Evolutionary conservation across 768 basidiomycete genomes (phyloP), one percentile per base, ranked within the genome.

Genomic region (Russula ochroleuca): DNA sequence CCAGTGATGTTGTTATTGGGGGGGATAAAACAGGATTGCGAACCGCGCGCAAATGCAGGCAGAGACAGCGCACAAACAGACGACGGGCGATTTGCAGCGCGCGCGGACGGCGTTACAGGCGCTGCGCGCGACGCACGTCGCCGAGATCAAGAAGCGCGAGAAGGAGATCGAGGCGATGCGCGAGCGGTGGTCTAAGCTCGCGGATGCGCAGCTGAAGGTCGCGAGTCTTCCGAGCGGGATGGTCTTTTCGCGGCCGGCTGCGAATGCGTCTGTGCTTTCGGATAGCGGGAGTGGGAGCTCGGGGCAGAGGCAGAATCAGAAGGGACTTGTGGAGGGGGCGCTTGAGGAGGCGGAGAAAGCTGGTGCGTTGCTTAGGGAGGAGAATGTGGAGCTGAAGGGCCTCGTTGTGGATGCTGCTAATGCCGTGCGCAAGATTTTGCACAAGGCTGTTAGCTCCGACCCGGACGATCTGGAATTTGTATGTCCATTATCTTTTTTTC

Each of bases 101-200:
- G 84, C 85, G n/a, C 83, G 86, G 50, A 81, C 83, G 1, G 73
- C 84, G 0, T 70, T 94, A 13, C 89, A 90, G 66, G 82, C 82
- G 11, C 76, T 90, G 14, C 85, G 92, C 28, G 78, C 84, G 45
- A 82, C 86, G 0, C 83, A 91, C 65, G 80, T 83, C 61, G 78
- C 79, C 40, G 92, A 94, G 71, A 72, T 91, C 38, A 92, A 87
- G 80, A 89, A 88, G 78, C 83, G 83, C 69, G 92, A 94, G 68
- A 87, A 86, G 67, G 91, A 94, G 45, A 74, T 86, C 19, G 91
- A 93, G 69, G 80, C 85, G 19, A 84, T 88, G 71, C 67, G 82
- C 31, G 91, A 93, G 54, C 85, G 83, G 67, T 92, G 89, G 88
- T 76, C 78, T 33, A 92, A 85, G 70, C 72, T 93, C 19, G 75